Base-by-base conservation (phyloP, 1,284 basidiomycete genomes). In the Coniferiporia weirii region DNA sequence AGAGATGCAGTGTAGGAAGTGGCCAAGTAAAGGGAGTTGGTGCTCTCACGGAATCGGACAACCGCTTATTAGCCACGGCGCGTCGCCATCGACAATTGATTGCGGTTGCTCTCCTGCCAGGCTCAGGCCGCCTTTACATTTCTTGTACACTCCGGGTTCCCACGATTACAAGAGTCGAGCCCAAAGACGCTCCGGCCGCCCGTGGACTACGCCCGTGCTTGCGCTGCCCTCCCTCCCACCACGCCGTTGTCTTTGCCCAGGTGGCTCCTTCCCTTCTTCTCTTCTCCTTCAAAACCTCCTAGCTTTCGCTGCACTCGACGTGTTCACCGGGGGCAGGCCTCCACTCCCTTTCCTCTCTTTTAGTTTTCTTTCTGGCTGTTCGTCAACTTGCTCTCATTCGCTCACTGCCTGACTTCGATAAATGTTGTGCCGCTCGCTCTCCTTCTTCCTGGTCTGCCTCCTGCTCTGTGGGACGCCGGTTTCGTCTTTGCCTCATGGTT, bases 291-390 rank as follows among this genome's bases (percentile, higher is more conserved):
- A 57, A 38, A 44, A 40, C 19, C n/a, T 10, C 38, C 20, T 10
- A 40, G 51, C 50, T 32, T 46, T 64, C 69, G 66, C 66, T 62
- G 62, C 64, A 63, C 68, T 66, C 70, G 70, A 67, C 70, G 71
- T 73, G 73, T 71, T 69, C 68, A 73, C 76, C 77, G 77, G 82
- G 82, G 80, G 80, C 74, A 75, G 82, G 80, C 71, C 76, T 73
- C 73, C 72, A 70, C 64, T 66, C 66, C 63, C 52, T 67, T 69
- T 55, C 19, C 32, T 64, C 15, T 12, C 54, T 51, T 34, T 64
- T 63, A 47, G 46, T 52, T 46, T 52, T 46, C 45, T 15, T 40
- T 10, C 38, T 40, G 51, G n/a, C 63, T 60, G 55, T 59, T 56
- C 45, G 59, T 15, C 38, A 40, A 49, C 63, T 61, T 57, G 44